A percentile compares a stretch with the other conserved stretches of the same genome.
Evolutionary conservation across 2,329 filamentous ascomycete genomes (phyloP).

Genomic region (Pseudopyricularia javanii): DNA sequence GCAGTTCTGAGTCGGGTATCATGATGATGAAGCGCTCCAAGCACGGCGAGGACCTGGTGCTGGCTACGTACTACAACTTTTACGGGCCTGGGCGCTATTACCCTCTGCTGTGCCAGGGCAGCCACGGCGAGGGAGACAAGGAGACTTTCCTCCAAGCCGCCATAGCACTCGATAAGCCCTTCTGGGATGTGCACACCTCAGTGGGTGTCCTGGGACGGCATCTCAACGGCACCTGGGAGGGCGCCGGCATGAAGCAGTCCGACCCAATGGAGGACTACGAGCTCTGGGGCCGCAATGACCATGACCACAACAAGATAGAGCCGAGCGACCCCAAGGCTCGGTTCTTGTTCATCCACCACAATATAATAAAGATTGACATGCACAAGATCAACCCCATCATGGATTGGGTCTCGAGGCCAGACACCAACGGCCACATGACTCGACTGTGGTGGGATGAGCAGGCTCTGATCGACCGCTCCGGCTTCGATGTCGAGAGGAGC

Average conservation of each 20-base stretch:
- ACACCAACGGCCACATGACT: slow-evolving; percentile 10
- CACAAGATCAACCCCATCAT: slow-evolving; percentile 10
- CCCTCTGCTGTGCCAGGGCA: slow-evolving; percentile 29
- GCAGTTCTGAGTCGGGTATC: slow-evolving; percentile 34
- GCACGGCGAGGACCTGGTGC: slow-evolving; percentile 31
- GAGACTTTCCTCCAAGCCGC: slow-evolving; percentile 34
- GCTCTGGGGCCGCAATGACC: background rate
- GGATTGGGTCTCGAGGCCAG: slow-evolving; percentile 8
- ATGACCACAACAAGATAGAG: slow-evolving; percentile 5
- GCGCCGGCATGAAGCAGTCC: slow-evolving; percentile 16
- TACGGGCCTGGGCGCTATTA: slow-evolving; percentile 40
- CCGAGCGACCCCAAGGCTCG: slow-evolving; percentile 6
- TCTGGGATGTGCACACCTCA: slow-evolving; percentile 23
- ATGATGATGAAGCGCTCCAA: slow-evolving; percentile 33
- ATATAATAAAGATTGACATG: slow-evolving; percentile 23
- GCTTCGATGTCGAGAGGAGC: slow-evolving; percentile 19
- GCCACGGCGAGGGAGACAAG: slow-evolving; percentile 31
- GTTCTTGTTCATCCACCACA: slow-evolving; percentile 23
- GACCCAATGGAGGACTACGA: slow-evolving; percentile 17
- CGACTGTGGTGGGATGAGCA: slow-evolving; percentile 17
- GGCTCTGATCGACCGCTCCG: slow-evolving; percentile 11
- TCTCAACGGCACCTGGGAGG: slow-evolving; percentile 13
- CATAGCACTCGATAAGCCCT: slow-evolving; percentile 23
- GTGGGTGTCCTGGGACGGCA: slow-evolving; percentile 18
- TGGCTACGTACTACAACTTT: slow-evolving; percentile 42